Base-by-base conservation (phyloP, 371 early-diverging fungal species). In the Mortierella sp. region DNA sequence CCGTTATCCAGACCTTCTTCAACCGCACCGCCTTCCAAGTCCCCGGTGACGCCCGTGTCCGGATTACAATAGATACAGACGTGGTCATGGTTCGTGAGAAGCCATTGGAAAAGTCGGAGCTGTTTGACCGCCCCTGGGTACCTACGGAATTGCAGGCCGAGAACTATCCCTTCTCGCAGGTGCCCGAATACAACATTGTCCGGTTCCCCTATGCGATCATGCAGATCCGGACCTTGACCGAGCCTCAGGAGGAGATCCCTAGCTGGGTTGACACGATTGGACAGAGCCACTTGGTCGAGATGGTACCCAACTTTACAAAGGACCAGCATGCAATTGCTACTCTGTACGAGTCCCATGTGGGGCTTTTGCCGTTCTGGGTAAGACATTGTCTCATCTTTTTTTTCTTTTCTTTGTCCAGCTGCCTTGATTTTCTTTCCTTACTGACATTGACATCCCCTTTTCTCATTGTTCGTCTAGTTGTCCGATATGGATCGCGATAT, bases 21-120 rank as follows among this genome's bases (percentile, higher is more conserved):
- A 98, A 98, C 88, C 93, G 99, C 84, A 98, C 97, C 5, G 98
- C 99, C 2, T 99, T 99, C 91, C 99, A 99, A 85, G 89, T 98
- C 16, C 99, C 99, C 0, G 97, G 97, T 43, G 86, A 85, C 53
- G 94, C 97, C 8, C 90, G 94, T 24, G 96, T 99, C n/a, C 92
- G 99, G 77, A 96, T 99, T 73, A 96, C 97, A 19, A 91, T 99
- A 2, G 99, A 99, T 83, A 98, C 98, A 0, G 97, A 99, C 83
- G 90, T 99, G 59, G 93, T 96, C 46, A 97, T 99, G 94, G 95
- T 99, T 74, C 96, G 97, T 72, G 99, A 98, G 83, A 55, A 40
- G 34, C 19, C 31, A 2, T 48, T 78, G 67, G 72, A 95, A 82
- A 48, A 26, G 24, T 64, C 79, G 50, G 50, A 89, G 76, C 37